Percentiles rank a stretch among this genome's conserved stretches.
Conservation (phyloP, 805 yeast genomes). For the Blastobotrys terrestris region DNA sequence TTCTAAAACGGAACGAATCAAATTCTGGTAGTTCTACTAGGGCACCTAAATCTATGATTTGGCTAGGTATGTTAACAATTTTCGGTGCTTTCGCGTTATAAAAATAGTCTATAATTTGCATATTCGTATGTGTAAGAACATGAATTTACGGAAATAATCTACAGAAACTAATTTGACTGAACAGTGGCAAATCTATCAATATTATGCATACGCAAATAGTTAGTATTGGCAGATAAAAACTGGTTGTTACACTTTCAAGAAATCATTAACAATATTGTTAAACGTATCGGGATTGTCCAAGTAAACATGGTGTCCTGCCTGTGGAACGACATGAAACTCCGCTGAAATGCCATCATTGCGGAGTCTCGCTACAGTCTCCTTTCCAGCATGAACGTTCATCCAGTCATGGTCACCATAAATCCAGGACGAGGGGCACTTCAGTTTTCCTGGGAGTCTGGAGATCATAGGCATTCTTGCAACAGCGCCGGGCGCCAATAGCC, state of each 20-base stretch:
- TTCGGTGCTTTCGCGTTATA: neutral
- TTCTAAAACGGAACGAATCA: neutral
- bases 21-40: neutral
- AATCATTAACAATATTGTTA: neutral
- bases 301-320: constrained; percentile 68
- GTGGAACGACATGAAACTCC: constrained; percentile 33
- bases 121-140: no score
- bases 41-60: neutral
- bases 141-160: neutral
- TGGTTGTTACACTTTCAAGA: neutral
- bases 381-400: constrained; percentile 46
- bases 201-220: no score
- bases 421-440: constrained; percentile 66
- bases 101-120: neutral
- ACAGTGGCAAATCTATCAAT: no score
- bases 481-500: constrained; percentile 84
- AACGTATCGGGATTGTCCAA: constrained; percentile 44
- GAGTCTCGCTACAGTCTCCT: constrained; percentile 28
- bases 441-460: constrained; percentile 40
- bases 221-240: neutral
- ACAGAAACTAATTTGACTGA: no score
- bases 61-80: neutral
- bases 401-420: constrained; percentile 75
- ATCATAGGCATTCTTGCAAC: constrained; percentile 70
- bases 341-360: constrained; percentile 16